A percentile compares a stretch with the other conserved stretches of the same genome.
These are phyloP conservation scores for Umbelopsis ramanniana DNA, from an alignment of 192 early-diverging fungal genomes.

Conservation along the genomic window DNA sequence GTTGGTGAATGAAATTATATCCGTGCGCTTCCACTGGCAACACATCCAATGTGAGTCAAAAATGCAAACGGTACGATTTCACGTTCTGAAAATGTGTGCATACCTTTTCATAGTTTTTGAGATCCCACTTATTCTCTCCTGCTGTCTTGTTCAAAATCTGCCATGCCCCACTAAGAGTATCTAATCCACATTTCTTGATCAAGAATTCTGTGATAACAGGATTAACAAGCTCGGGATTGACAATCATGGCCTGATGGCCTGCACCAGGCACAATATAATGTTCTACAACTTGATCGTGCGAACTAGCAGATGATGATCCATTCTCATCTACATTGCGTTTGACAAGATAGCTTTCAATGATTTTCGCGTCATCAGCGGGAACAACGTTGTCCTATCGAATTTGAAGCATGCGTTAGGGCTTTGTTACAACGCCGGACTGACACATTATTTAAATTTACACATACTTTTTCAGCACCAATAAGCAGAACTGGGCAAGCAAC, in stretches of 20 bases:
- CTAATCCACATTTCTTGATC: conserved; percentile 53
- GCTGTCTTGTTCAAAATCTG: conserved; percentile 53
- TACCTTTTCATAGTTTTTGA: conserved; percentile 67
- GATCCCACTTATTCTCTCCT: conserved; percentile 62
- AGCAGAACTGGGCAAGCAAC: conserved; percentile 48
- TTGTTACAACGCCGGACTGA: background rate
- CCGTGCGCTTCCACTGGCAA: conserved; percentile 52
- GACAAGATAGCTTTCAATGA: background rate
- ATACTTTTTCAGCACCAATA: conserved; percentile 54
- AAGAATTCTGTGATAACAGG: conserved; percentile 57
- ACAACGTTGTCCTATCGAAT: conserved; percentile 9
- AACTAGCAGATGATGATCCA: background rate
- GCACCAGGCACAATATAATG: conserved; percentile 51
- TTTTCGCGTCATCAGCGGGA: background rate
- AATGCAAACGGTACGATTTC: background rate
- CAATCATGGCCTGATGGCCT: conserved; percentile 55
- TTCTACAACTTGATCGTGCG: background rate
- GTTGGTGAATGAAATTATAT: conserved; percentile 48
- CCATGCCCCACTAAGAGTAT: conserved; percentile 55
- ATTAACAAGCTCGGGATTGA: conserved; percentile 54
- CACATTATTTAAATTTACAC: background rate
- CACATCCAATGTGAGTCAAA: background rate
- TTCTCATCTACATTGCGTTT: background rate
- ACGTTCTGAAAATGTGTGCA: background rate
- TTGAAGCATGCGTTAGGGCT: background rate